Evolutionary conservation across 1,284 basidiomycete species (phyloP).

Genomic region (Pisolithus thermaeus): DNA sequence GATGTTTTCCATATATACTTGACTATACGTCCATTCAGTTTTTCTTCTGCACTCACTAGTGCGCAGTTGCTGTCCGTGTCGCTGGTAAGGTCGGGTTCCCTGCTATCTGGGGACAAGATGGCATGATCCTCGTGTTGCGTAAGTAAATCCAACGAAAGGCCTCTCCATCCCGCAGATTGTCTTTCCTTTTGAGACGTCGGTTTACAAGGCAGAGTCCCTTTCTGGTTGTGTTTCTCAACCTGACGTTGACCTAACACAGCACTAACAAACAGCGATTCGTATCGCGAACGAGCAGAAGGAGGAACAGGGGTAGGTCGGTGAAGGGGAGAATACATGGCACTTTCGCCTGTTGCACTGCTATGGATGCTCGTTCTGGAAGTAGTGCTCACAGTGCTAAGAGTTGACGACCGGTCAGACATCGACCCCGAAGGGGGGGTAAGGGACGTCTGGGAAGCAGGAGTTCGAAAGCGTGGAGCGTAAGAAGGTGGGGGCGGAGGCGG

Average conservation of each 20-base stretch:
- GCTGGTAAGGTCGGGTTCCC: slow-evolving; percentile 8
- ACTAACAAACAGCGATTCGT: slow-evolving; percentile 58
- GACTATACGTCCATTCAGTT: slow-evolving; percentile 50
- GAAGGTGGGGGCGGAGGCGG: slow-evolving; percentile 31
- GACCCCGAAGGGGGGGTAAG: slow-evolving; percentile 34
- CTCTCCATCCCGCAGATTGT: slow-evolving; percentile 69
- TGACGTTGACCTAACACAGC: slow-evolving; percentile 48
- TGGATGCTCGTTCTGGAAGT: slow-evolving; percentile 41
- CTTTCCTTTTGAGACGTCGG: slow-evolving; percentile 39
- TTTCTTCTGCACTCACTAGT: slow-evolving; percentile 37
- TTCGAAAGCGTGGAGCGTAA: slow-evolving; percentile 24
- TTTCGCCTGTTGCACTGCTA: slow-evolving; percentile 17
- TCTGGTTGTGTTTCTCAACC: slow-evolving; percentile 30
- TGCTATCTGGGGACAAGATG: slow-evolving; percentile 12
- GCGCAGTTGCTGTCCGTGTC: slow-evolving; percentile 30
- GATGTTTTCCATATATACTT: slow-evolving; percentile 61
- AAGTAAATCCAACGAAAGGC: slow-evolving; percentile 67
- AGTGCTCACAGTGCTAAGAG: slow-evolving; percentile 45
- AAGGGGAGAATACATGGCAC: slow-evolving; percentile 19
- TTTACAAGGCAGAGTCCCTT: slow-evolving; percentile 28
- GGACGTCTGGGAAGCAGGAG: slow-evolving; percentile 35
- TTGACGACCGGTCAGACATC: slow-evolving; percentile 57
- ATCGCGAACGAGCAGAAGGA: slow-evolving; percentile 52
- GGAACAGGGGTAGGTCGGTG: slow-evolving; percentile 63
- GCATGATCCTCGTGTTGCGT: slow-evolving; percentile 39